Percentiles rank a stretch among this genome's conserved stretches.
phyloP scores from a whole-genome alignment of 2,329 filamentous ascomycete species.

The Exutisphaerella laricina region DNA sequence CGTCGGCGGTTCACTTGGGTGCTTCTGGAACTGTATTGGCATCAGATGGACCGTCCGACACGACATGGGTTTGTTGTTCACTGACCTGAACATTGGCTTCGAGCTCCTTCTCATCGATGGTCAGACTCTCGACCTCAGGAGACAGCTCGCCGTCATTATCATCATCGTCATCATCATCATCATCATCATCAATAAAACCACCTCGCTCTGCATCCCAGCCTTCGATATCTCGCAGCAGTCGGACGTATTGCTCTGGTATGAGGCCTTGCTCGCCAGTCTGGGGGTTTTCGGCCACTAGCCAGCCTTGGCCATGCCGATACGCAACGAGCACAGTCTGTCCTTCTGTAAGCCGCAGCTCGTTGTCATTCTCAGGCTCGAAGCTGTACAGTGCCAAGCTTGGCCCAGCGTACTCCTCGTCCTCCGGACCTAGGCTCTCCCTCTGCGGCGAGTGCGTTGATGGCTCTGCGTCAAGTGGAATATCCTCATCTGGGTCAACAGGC shows the following conservation, averaged over 20 bases:
- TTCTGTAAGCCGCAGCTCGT: slow-evolving; percentile 85
- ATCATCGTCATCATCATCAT: slow-evolving; percentile 78
- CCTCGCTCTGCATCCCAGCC: slow-evolving; percentile 78
- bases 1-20: neutral
- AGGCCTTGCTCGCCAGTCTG: slow-evolving; percentile 90
- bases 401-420: slow-evolving; percentile 88
- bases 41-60: neutral
- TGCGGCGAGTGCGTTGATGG: slow-evolving; percentile 22
- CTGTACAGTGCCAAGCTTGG: slow-evolving; percentile 94
- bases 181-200: slow-evolving; percentile 53
- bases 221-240: slow-evolving; percentile 86
- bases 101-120: slow-evolving; percentile 12
- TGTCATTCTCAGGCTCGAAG: slow-evolving; percentile 92
- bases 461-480: slow-evolving; percentile 29
- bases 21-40: neutral
- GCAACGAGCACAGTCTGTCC: slow-evolving; percentile 96
- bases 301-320: slow-evolving; percentile 92
- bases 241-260: slow-evolving; percentile 94
- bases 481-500: slow-evolving; percentile 17
- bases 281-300: slow-evolving; percentile 94
- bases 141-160: slow-evolving; percentile 29
- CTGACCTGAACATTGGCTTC: slow-evolving; percentile 7
- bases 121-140: slow-evolving; percentile 6
- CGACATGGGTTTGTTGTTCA: neutral
- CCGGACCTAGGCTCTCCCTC: slow-evolving; percentile 47